Conservation (phyloP, 176 grass and related monocot species). For the Secale cereale region DNA sequence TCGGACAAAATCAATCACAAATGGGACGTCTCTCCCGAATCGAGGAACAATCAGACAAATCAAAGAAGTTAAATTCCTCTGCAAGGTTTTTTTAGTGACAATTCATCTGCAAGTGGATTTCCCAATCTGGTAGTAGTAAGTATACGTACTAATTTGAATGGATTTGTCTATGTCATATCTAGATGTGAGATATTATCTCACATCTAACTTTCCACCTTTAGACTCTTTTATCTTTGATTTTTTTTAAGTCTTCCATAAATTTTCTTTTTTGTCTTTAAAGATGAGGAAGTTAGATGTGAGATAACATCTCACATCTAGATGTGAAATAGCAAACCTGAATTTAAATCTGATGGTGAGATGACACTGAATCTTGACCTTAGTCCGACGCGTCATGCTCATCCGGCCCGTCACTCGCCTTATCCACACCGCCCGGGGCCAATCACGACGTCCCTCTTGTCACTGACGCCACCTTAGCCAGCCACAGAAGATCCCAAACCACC, state of each 20-base stretch:
- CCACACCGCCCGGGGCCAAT: background rate
- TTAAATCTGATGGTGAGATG: no score
- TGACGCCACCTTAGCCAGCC: background rate
- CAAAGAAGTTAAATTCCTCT: background rate
- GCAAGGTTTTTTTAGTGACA: no score
- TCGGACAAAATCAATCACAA: background rate
- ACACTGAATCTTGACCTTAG: constrained; percentile 10
- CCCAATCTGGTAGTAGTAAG: background rate
- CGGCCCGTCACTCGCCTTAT: constrained; percentile 27
- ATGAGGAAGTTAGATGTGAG: no score
- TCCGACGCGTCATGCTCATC: constrained; percentile 37
- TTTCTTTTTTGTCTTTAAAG: no score
- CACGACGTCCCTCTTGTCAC: background rate
- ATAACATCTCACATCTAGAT: no score
- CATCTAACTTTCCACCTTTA: no score
- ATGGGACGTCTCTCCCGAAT: background rate
- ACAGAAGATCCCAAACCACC: constrained; percentile 13
- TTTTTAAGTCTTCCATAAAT: no score
- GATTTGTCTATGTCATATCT: no score
- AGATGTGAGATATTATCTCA: no score
- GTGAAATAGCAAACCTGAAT: no score
- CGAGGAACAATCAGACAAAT: background rate
- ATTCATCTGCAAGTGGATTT: background rate
- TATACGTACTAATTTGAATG: background rate
- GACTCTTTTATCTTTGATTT: no score